Base-by-base conservation (phyloP, 2,329 filamentous ascomycete genomes). In the Xylariaceae sp. region DNA sequence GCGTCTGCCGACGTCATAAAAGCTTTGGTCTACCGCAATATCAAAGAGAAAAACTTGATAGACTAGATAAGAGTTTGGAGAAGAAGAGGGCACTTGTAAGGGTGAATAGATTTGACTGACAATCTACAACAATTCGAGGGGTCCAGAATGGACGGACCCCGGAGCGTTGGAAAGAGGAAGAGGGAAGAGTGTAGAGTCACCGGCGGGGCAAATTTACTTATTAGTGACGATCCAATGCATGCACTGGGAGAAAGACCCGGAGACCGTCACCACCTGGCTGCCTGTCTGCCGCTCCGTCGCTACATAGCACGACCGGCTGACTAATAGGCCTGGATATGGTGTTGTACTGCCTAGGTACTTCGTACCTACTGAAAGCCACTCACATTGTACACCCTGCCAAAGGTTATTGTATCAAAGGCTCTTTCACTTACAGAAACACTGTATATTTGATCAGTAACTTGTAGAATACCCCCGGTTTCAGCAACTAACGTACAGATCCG, bases 71-170 rank as follows among this genome's bases (percentile, higher is more conserved):
- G 19, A 21, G 20, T 40, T 7, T 29, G 21, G 40, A n/a, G 44
- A 19, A 48, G 23, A 49, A 48, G 45, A 26, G 44, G 44, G 53
- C 20, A 23, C 40, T 43, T 41, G 20, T 52, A 50, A 55, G 26
- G 52, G n/a, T 44, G 29, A 53, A 44, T 20, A 51, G 47, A 40
- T 44, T 23, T 51, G 19, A 50, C 47, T 54, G 50, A 47, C 43
- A 40, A 52, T 40, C 45, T 44, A 40, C 21, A 42, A 44, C 20
- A 44, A 59, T 51, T 62, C 61, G 63, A 69, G 65, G 68, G 65
- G 66, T 65, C 68, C 66, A 60, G 45, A 54, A 52, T 61, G 64
- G 66, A 67, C 65, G 65, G 61, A 68, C 68, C 70, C 71, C 68
- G 60, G 59, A 64, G 58, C 56, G 48, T 57, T 59, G 64, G 56